A percentile compares a stretch with the other conserved stretches of the same genome.
These are phyloP conservation scores for Selenicereus undatus DNA, from an alignment of 148 eudicot species.

Conservation along the genomic window DNA sequence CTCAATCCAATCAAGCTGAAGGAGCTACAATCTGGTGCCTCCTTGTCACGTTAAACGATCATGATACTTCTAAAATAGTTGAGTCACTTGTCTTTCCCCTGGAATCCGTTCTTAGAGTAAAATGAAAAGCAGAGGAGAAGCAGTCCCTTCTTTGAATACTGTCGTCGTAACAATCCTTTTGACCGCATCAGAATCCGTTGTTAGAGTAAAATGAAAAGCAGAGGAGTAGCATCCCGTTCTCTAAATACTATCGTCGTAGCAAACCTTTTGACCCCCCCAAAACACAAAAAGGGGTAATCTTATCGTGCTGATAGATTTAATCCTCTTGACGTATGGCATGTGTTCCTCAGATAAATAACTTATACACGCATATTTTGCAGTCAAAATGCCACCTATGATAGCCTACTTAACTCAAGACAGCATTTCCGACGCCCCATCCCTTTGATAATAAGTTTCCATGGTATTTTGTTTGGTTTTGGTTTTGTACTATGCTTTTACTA, in stretches of 20 bases:
- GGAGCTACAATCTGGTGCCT: conserved; percentile 55
- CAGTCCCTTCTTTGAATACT: no score
- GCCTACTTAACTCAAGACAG: conserved; percentile 55
- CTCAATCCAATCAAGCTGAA: conserved; percentile 24
- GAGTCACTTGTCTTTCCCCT: neutral
- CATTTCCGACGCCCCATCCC: conserved; percentile 60
- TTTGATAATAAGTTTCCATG: conserved; percentile 44
- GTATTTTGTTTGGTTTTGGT: neutral
- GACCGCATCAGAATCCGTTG: no score
- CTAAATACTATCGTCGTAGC: neutral
- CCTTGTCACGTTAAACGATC: neutral
- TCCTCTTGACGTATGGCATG: neutral
- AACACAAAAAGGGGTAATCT: neutral
- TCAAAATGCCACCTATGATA: conserved; percentile 56
- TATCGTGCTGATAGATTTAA: neutral
- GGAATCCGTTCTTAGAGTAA: no score
- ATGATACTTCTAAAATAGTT: neutral
- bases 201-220: neutral
- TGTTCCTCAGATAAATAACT: neutral
- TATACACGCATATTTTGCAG: conserved; percentile 31
- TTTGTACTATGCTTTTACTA: neutral
- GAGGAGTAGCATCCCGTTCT: neutral
- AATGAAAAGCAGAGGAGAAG: no score
- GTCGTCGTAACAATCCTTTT: no score
- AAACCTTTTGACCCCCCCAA: neutral